Evolutionary conservation across 2,329 filamentous ascomycete genomes (phyloP).

Genomic region (Tolypocladium nubicola): DNA sequence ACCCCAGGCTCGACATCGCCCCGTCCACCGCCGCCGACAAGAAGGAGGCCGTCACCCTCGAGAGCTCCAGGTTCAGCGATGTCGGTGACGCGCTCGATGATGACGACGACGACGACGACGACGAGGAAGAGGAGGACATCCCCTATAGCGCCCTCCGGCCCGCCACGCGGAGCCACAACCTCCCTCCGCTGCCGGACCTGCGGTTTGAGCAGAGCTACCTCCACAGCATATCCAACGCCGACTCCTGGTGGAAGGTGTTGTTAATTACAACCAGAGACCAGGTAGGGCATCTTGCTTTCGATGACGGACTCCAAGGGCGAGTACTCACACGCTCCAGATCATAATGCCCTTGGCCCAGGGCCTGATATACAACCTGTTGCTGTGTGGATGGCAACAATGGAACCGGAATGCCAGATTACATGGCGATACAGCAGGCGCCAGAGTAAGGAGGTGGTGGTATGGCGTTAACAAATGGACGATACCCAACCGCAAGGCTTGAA

Average conservation of each 20-base stretch:
- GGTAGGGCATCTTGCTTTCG: slow-evolving; percentile 35
- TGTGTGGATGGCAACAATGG: slow-evolving; percentile 85
- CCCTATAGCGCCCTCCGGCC: slow-evolving; percentile 55
- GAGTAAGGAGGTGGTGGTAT: slow-evolving; percentile 87
- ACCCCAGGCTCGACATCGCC: slow-evolving; percentile 64
- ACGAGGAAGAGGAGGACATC: slow-evolving; percentile 52
- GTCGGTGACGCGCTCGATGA: slow-evolving; percentile 18
- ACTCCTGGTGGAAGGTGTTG: slow-evolving; percentile 67
- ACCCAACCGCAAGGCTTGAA: slow-evolving; percentile 37
- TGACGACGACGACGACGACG: slow-evolving; percentile 35
- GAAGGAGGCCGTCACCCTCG: slow-evolving; percentile 24
- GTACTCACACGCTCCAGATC: slow-evolving; percentile 39
- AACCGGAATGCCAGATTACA: slow-evolving; percentile 69
- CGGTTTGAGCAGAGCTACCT: slow-evolving; percentile 98
- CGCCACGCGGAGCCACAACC: slow-evolving; percentile 31
- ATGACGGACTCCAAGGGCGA: too few species aligned
- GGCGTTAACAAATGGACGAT: slow-evolving; percentile 83
- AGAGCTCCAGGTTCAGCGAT: slow-evolving; percentile 9
- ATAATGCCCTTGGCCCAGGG: slow-evolving; percentile 83
- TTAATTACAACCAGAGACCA: slow-evolving; percentile 87
- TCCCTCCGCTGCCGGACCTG: slow-evolving; percentile 70
- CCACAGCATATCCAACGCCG: slow-evolving; percentile 70
- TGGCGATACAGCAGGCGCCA: slow-evolving; percentile 67
- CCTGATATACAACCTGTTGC: slow-evolving; percentile 73
- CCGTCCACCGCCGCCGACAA: slow-evolving; percentile 64